Evolutionary conservation across 2,329 filamentous ascomycete genomes (phyloP), one percentile per base, ranked within the genome.

Genomic region (Paraphaeosphaeria sporulosa): DNA sequence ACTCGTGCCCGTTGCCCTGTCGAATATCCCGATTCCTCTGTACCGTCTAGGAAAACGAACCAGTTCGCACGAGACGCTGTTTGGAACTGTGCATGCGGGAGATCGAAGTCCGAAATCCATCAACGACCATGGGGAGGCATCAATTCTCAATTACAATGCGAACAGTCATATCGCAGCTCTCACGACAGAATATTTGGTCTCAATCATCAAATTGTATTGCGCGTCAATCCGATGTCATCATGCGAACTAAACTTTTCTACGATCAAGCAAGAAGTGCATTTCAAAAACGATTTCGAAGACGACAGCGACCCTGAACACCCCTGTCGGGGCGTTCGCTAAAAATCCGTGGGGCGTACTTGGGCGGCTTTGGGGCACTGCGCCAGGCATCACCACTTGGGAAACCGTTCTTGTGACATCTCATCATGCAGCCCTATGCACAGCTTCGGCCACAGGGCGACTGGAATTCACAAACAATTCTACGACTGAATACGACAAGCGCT

Each of bases 311-410:
- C 3, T 7, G 19, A 38, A n/a, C n/a, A 12, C 50, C 50, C 50
- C 23, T 53, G 50, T 53, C 50, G 9, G 3, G 23, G 50, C 50
- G 50, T 32, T 53, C 50, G 50, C 50, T 53, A 4, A 30, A 30
- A 30, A 44, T 53, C 15, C 38, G 50, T 32, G 25, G 23, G 50
- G 50, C 36, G 13, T 53, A 30, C 15, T 9, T n/a, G 30, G n/a
- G 8, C 15, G 21, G 25, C 36, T 10, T 25, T 12, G n/a, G n/a
- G n/a, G n/a, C n/a, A n/a, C n/a, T n/a, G n/a, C n/a, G n/a, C n/a
- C n/a, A 17, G 9, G 21, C 38, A 53, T 19, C 12, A 27, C 21
- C 34, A 13, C 23, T 52, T 8, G n/a, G 21, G 30, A 17, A 43
- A 32, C 13, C 13, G 36, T 52, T 52, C 10, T n/a, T 27, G 32